Percentiles rank a stretch among this genome's conserved stretches.
Conservation (phyloP, 1,284 basidiomycete genomes). For the Fistulina hepatica region DNA sequence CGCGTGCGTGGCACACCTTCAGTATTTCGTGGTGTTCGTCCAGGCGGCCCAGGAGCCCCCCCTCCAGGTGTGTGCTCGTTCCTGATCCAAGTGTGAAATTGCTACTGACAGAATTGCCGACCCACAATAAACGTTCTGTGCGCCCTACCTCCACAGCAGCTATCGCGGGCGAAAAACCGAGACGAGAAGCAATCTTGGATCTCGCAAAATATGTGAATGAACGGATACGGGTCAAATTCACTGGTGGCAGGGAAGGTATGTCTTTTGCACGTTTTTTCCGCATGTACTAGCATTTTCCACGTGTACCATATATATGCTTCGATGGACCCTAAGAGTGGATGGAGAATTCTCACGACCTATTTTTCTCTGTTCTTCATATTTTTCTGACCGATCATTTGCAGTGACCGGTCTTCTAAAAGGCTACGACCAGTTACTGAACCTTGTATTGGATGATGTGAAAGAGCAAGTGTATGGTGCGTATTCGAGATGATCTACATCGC, state of each 20-base stretch:
- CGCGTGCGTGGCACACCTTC: no score
- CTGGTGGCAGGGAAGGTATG: constrained; percentile 87
- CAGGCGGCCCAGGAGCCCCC: no score
- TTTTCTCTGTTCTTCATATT: constrained; percentile 4
- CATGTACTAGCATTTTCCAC: no score
- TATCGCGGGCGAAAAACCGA: constrained; percentile 78
- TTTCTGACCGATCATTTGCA: constrained; percentile 23
- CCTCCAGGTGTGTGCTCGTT: no score
- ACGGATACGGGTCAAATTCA: constrained; percentile 91
- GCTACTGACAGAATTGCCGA: no score
- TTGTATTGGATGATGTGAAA: constrained; percentile 85
- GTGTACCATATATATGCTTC: no score
- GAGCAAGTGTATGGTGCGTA: constrained; percentile 60
- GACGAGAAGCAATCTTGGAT: constrained; percentile 93
- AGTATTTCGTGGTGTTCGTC: no score
- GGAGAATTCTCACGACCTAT: no score
- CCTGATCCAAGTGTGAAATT: no score
- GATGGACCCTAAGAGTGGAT: no score
- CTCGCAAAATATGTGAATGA: constrained; percentile 91
- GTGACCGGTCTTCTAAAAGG: constrained; percentile 92
- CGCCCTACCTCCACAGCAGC: no score
- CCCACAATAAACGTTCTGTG: no score
- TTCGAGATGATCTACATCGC: background rate
- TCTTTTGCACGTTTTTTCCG: constrained; percentile 15
- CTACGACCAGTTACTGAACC: constrained; percentile 93